Conservation (phyloP, 805 yeast species). For the Hanseniaspora pseudoguilliermondii region DNA sequence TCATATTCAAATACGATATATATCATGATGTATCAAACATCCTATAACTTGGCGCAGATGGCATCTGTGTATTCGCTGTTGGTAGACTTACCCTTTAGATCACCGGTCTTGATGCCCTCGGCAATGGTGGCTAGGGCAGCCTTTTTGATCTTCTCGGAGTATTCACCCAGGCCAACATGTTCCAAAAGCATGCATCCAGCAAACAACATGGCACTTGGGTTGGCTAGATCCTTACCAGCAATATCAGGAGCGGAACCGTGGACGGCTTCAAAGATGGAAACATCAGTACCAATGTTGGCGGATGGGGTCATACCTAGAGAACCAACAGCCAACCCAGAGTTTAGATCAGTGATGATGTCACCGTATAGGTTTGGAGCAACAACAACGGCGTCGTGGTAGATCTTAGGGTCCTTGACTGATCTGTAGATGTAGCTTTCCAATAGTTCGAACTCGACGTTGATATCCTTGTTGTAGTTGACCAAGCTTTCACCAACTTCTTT, state of each 20-base stretch:
- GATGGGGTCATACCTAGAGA: conserved; percentile 98
- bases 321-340: conserved; percentile 88
- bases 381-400: conserved; percentile 73
- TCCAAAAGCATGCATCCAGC: conserved; percentile 98
- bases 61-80: conserved; percentile 84
- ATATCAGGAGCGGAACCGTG: conserved; percentile 99
- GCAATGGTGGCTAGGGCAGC: conserved; percentile 85
- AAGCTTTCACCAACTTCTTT: conserved; percentile 82
- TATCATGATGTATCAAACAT: neutral
- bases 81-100: conserved; percentile 82
- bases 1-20: neutral
- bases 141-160: conserved; percentile 73
- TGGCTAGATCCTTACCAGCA: conserved; percentile 97
- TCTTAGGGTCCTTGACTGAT: conserved; percentile 74
- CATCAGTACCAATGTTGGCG: conserved; percentile 98
- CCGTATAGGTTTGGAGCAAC: conserved; percentile 99
- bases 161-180: conserved; percentile 80
- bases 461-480: conserved; percentile 83
- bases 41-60: conserved; percentile 46
- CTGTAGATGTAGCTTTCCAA: conserved; percentile 91
- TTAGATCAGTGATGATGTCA: conserved; percentile 95
- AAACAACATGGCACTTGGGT: conserved; percentile 93
- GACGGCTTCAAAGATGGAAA: conserved; percentile 97
- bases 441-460: conserved; percentile 69
- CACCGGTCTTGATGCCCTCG: conserved; percentile 94